Percentiles rank a stretch among this genome's conserved stretches.
Conservation (phyloP, 192 early-diverging fungal species). For the Coemansia sp. region DNA sequence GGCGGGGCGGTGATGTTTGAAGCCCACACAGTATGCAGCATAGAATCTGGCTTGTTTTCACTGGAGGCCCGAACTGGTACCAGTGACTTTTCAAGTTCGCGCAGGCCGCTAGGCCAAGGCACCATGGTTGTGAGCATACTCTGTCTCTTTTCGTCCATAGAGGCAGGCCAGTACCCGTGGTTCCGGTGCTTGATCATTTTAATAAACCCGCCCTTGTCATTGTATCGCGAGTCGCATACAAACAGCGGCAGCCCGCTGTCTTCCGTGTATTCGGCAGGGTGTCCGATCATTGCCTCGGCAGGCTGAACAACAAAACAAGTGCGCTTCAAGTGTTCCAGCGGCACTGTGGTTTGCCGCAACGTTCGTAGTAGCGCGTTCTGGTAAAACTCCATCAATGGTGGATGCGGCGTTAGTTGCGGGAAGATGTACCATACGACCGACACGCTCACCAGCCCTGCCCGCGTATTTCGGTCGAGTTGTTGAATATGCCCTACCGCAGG, state of each 20-base stretch:
- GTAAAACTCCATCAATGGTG: constrained; percentile 39
- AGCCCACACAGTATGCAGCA: constrained; percentile 31
- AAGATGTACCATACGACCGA: constrained; percentile 33
- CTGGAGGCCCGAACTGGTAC: neutral
- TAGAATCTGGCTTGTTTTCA: constrained; percentile 1
- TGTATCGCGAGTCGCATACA: constrained; percentile 43
- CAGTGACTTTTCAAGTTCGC: constrained; percentile 22
- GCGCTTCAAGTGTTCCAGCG: constrained; percentile 6
- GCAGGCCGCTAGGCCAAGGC: constrained; percentile 18
- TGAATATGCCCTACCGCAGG: constrained; percentile 32
- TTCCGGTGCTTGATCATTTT: constrained; percentile 34
- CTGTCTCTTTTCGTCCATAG: constrained; percentile 24
- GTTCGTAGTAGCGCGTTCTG: constrained; percentile 30
- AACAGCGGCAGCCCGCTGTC: constrained; percentile 16
- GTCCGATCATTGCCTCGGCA: constrained; percentile 20
- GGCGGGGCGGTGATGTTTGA: constrained; percentile 20
- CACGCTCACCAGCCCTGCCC: neutral
- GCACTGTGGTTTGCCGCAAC: constrained; percentile 24
- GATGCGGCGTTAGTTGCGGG: constrained; percentile 34
- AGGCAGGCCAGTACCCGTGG: constrained; percentile 26
- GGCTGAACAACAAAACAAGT: constrained; percentile 39
- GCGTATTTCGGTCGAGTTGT: constrained; percentile 9
- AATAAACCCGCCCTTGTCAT: constrained; percentile 42
- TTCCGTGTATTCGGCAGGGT: constrained; percentile 29
- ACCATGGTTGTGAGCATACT: constrained; percentile 28